Percentiles rank a stretch among this genome's conserved stretches.
phyloP scores from a whole-genome alignment of 257 asterid genomes.

The Leptodermis oblonga region DNA sequence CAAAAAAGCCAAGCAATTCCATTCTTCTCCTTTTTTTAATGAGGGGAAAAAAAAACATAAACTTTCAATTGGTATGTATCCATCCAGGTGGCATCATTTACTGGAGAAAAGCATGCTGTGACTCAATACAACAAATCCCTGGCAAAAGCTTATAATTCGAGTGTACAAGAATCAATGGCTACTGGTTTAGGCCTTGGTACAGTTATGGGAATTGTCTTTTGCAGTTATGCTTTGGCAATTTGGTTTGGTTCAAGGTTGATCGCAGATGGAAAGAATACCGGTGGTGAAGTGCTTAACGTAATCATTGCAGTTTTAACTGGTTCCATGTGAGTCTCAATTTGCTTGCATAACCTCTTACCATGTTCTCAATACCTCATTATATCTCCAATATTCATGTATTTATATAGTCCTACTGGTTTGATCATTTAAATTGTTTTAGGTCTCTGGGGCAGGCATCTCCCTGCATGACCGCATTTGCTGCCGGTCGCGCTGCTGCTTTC shows the following conservation, averaged over 20 bases:
- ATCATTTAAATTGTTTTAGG: constrained; percentile 32
- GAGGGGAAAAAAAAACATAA: too few relatives aligned
- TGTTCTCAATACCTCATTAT: background rate
- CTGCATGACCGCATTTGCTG: constrained; percentile 71
- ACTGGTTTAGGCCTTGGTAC: constrained; percentile 71
- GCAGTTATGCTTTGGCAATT: constrained; percentile 75
- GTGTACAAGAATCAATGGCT: constrained; percentile 65
- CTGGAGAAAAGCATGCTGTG: constrained; percentile 75
- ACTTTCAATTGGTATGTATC: too few relatives aligned
- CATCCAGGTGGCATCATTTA: constrained; percentile 68
- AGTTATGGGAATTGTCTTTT: constrained; percentile 55
- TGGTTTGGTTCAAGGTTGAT: constrained; percentile 75
- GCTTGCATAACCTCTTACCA: too few relatives aligned
- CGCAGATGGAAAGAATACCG: constrained; percentile 45
- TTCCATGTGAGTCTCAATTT: constrained; percentile 55
- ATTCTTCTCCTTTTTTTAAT: background rate
- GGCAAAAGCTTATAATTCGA: constrained; percentile 51
- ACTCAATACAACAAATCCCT: constrained; percentile 50
- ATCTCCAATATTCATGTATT: background rate
- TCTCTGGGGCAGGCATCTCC: constrained; percentile 85
- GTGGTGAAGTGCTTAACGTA: constrained; percentile 60
- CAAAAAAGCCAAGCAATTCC: background rate
- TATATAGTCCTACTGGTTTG: background rate
- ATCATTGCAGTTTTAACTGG: constrained; percentile 62
- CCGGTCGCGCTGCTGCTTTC: constrained; percentile 80